Base-by-base conservation (phyloP, 352 stramenopile species). In the Aphanomyces cochlioides region DNA sequence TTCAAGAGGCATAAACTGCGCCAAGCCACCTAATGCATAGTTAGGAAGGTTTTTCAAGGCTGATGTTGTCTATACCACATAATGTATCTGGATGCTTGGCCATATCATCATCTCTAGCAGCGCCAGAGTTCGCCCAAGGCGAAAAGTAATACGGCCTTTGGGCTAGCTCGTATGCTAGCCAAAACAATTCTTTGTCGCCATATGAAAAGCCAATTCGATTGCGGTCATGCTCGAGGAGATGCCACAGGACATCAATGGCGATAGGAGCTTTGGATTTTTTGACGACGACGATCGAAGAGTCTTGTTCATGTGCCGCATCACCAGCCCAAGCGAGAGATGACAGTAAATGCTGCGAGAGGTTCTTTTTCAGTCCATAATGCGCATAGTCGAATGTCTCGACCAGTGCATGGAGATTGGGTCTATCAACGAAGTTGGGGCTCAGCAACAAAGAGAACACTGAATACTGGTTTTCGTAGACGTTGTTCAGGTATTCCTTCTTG, bases 221-320 rank as follows among this genome's bases (percentile, higher is more conserved):
- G 19, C 43, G 39, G 40, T 45, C 12, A 1, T 45, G 39, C 12
- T 61, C 54, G 36, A 69, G 13, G 6, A 69, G 38, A 34, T 60
- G 37, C 6, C 19, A 69, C 10, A 69, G 43, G 40, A 69, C 63
- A 39, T 60, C 47, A 13, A 50, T 47, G 3, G 39, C 41, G 1
- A 61, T 7, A 12, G 54, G 34, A 7, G 54, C 54, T 41, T 64
- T 64, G 6, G 73, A 56, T 72, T 89, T 89, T 66, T 87, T 76
- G 47, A 89, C 78, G 3, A 70, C 60, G 7, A 85, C 77, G 12
- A 89, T 69, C 0, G 81, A 87, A 47, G 81, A 87, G 56, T 89
- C 81, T 74, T 83, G 75, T 48, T 90, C 82, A 64, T 88, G 81
- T 63, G 75, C 83, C 38, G 80, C 79, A 50, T 81, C 74, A 8